Conservation (phyloP, 2,329 filamentous ascomycete genomes). For the Diaporthe sp. region DNA sequence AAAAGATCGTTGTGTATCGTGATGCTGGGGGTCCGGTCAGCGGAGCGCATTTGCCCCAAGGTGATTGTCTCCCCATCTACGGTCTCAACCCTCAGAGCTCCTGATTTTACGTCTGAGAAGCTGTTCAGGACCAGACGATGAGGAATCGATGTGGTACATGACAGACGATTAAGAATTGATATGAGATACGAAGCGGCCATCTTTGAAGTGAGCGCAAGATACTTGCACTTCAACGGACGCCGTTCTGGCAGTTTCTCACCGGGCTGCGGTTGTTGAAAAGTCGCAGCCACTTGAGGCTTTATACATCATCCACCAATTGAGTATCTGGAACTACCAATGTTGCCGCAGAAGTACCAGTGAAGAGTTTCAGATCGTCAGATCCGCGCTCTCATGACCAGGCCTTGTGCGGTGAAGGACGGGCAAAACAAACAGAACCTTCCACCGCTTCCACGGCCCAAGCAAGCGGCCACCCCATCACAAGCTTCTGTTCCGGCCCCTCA, state of each 20-base stretch:
- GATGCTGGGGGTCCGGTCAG: not conserved
- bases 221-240: no score
- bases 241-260: not conserved
- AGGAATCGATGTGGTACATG: not conserved
- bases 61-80: not conserved
- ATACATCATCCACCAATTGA: not conserved
- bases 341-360: not conserved
- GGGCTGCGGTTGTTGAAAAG: not conserved
- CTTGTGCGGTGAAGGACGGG: not conserved
- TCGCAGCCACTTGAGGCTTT: not conserved
- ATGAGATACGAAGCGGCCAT: slow-evolving; percentile 6
- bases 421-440: not conserved
- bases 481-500: not conserved
- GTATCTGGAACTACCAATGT: not conserved
- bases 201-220: not conserved
- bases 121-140: slow-evolving; percentile 25
- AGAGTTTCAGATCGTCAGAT: not conserved
- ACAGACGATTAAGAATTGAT: not conserved
- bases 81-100: slow-evolving; percentile 24
- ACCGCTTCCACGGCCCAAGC: not conserved
- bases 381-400: not conserved
- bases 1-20: slow-evolving; percentile 30
- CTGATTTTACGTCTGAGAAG: slow-evolving; percentile 10
- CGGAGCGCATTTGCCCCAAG: not conserved
- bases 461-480: not conserved